A percentile compares a stretch with the other conserved stretches of the same genome.
Conservation (phyloP, 257 asterid genomes). For the Primulina tabacum region DNA sequence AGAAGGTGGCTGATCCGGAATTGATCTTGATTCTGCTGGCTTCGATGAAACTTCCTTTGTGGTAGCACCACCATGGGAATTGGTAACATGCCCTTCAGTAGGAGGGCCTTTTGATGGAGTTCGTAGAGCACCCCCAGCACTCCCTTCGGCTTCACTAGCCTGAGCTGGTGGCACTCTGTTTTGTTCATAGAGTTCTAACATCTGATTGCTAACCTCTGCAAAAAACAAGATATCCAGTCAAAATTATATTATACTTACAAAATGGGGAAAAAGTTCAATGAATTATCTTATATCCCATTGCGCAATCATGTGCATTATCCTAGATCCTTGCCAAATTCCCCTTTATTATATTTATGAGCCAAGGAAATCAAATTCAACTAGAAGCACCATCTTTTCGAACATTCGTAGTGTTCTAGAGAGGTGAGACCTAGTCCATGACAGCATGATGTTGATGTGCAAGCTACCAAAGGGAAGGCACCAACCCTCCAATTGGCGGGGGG, state of each 20-base stretch:
- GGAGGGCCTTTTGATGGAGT: slow-evolving; percentile 16
- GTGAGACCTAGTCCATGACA: slow-evolving; percentile 21
- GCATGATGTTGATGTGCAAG: slow-evolving; percentile 20
- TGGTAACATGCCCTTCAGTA: slow-evolving; percentile 23
- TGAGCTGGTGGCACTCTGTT: slow-evolving; percentile 28
- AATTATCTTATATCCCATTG: slow-evolving; percentile 1
- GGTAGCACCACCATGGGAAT: slow-evolving; percentile 7
- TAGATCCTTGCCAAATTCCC: slow-evolving; percentile 31
- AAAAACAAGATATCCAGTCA: slow-evolving; percentile 5
- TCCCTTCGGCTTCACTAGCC: slow-evolving; percentile 28
- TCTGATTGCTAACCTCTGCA: slow-evolving; percentile 33
- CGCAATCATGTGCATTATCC: slow-evolving; percentile 19
- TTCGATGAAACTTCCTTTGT: background rate
- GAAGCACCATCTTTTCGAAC: slow-evolving; percentile 21
- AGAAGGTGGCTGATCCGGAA: slow-evolving; percentile 27
- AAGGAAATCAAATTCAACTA: slow-evolving; percentile 11
- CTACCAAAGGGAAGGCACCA: slow-evolving; percentile 46
- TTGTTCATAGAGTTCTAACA: slow-evolving; percentile 31
- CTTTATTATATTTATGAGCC: slow-evolving; percentile 8
- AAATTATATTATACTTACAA: background rate
- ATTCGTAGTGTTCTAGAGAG: slow-evolving; percentile 9
- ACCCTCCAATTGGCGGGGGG: slow-evolving; percentile 99
- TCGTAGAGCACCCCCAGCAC: slow-evolving; percentile 24
- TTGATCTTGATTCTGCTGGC: background rate
- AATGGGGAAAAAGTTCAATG: background rate